These are phyloP conservation scores for Botryotinia globosa DNA, from an alignment of 2,329 filamentous ascomycete genomes.

Conservation along the genomic window DNA sequence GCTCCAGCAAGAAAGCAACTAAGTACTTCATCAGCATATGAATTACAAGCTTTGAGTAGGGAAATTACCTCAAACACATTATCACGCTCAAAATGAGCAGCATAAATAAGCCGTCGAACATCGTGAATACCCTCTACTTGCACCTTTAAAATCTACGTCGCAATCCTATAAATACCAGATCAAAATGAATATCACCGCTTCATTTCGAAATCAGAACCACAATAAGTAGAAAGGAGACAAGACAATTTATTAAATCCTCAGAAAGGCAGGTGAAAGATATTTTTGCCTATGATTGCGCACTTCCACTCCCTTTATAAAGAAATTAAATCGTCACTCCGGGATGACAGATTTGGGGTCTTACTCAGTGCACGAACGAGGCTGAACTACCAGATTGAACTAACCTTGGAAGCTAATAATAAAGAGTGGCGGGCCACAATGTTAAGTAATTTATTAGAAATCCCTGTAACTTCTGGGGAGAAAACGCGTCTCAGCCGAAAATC, in stretches of 20 bases:
- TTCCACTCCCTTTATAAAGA: conserved; percentile 11
- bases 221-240: not conserved
- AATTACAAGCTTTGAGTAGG: not conserved
- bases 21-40: conserved; percentile 18
- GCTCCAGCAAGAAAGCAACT: conserved; percentile 94
- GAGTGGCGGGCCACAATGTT: not conserved
- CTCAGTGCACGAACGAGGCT: conserved; percentile 19
- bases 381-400: not conserved
- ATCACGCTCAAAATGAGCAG: conserved; percentile 44
- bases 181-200: conserved; percentile 9
- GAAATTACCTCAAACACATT: conserved; percentile 57
- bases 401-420: not conserved
- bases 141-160: conserved; percentile 2
- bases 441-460: conserved; percentile 3
- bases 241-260: not conserved
- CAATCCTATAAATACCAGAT: conserved; percentile 4
- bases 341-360: conserved; percentile 21
- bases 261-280: not conserved
- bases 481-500: conserved; percentile 23
- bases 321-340: conserved; percentile 13
- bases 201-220: conserved; percentile 7
- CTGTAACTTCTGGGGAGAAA: not conserved
- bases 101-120: conserved; percentile 40
- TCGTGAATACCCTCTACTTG: conserved; percentile 26
- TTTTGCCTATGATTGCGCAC: not conserved